Evolutionary conservation across 2,329 filamentous ascomycete genomes (phyloP), one percentile per base, ranked within the genome.

Genomic region (Teratosphaeria viscida): DNA sequence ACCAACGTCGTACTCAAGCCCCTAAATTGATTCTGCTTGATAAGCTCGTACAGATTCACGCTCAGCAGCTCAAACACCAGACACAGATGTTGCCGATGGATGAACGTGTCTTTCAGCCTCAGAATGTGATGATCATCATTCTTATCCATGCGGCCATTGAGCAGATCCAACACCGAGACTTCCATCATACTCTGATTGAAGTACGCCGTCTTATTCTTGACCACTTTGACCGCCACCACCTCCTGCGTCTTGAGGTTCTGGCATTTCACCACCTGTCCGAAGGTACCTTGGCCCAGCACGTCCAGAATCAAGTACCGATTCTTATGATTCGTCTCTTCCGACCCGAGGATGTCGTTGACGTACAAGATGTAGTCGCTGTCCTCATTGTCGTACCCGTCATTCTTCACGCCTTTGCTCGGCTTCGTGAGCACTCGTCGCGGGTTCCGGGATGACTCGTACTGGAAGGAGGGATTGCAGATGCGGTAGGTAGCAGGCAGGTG

Each of bases 121-220:
- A 99, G 80, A 29, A 99, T 82, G 74, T 99, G 94, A 70, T 99
- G 94, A 68, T 99, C 94, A 70, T 99, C 94, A 70, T 97, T 97
- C 78, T 97, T 99, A 79, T 99, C 94, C 71, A 97, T 91, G 73
- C 96, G 95, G 65, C 91, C 96, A 74, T 99, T 99, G 70, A 99
- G 83, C 81, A 99, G 73, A 75, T 99, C 94, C 60, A 99, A 81
- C 27, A 99, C 94, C 1, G 94, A 99, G 35, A 99, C 94, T 73
- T 99, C 94, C 94, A 99, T 99, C 94, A 99, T 99, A 75, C 94
- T 97, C 75, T 99, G 94, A 72, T 99, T 99, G 79, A 99, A 99
- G 75, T 99, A 99, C 43, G 94, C 94, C 1, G 94, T 99, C 69
- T 92, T 87, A 75, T 99, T 99, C 78, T 99, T 99, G 78, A 99